Evolutionary conservation across 495 filamentous ascomycete species (phyloP).

Genomic region (Cercophora samala): DNA sequence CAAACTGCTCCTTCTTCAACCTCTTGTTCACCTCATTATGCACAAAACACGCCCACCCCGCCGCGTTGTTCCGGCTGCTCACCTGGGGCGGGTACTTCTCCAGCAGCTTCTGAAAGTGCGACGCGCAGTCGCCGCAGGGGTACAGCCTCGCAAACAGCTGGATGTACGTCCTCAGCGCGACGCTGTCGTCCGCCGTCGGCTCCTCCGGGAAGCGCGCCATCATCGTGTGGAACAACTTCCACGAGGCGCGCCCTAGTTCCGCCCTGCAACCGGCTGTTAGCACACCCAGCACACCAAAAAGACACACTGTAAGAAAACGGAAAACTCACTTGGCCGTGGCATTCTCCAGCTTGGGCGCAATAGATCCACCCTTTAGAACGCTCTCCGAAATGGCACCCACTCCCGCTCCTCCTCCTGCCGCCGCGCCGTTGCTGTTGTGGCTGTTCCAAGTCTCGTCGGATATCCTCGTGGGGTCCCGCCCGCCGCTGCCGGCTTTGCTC

Average conservation of each 20-base stretch:
- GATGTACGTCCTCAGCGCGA: slow-evolving; percentile 79
- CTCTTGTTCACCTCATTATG: slow-evolving; percentile 94
- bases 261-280: too few relatives aligned
- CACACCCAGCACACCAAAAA: too few relatives aligned
- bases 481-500: slow-evolving; percentile 2
- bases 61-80: slow-evolving; percentile 73
- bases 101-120: slow-evolving; percentile 82
- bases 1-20: slow-evolving; percentile 75
- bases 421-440: slow-evolving; percentile 13
- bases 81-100: slow-evolving; percentile 88
- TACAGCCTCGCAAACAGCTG: slow-evolving; percentile 89
- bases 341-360: slow-evolving; percentile 88
- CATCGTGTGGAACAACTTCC: slow-evolving; percentile 94
- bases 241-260: slow-evolving; percentile 81
- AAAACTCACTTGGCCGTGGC: slow-evolving; percentile 73
- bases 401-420: slow-evolving; percentile 21
- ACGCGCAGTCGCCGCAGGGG: slow-evolving; percentile 91
- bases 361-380: slow-evolving; percentile 69
- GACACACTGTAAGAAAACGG: too few relatives aligned
- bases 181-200: slow-evolving; percentile 76
- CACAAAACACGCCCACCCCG: slow-evolving; percentile 89
- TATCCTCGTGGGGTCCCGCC: slow-evolving; percentile 4
- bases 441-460: neutral
- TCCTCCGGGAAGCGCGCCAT: slow-evolving; percentile 89
- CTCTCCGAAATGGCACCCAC: slow-evolving; percentile 29